These are phyloP conservation scores for Arthrobotrys sphaeroides DNA, from an alignment of 2,329 filamentous ascomycete species.

Conservation along the genomic window DNA sequence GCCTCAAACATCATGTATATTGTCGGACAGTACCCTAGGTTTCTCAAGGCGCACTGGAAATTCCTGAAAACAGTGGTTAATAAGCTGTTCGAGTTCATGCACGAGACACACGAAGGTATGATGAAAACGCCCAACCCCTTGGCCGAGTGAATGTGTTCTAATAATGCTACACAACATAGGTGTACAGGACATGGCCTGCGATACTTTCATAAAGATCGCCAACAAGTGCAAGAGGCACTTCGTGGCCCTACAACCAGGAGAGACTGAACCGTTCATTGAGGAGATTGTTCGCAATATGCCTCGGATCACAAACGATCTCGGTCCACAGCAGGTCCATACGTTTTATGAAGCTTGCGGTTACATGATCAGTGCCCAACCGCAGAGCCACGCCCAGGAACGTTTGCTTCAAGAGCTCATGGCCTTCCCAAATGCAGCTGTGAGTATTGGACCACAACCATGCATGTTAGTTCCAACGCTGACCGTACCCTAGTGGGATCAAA, in stretches of 20 bases:
- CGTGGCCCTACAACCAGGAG: constrained; percentile 91
- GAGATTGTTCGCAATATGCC: constrained; percentile 96
- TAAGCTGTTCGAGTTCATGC: constrained; percentile 99
- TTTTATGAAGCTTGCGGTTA: constrained; percentile 99
- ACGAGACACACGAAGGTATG: constrained; percentile 94
- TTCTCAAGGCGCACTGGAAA: constrained; percentile 99
- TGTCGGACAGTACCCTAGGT: constrained; percentile 96
- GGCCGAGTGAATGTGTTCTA: not conserved
- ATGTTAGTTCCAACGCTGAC: not conserved
- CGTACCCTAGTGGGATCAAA: constrained; percentile 78
- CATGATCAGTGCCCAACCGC: constrained; percentile 98
- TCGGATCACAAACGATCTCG: constrained; percentile 94
- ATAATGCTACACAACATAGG: constrained; percentile 64
- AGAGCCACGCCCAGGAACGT: constrained; percentile 91
- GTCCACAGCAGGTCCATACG: constrained; percentile 96
- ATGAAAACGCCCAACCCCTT: constrained; percentile 29
- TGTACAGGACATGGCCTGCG: constrained; percentile 99
- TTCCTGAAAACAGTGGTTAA: constrained; percentile 99
- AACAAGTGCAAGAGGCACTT: constrained; percentile 98
- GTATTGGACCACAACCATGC: constrained; percentile 52
- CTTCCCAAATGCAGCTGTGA: constrained; percentile 81
- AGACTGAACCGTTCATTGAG: constrained; percentile 95
- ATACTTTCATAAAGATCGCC: constrained; percentile 99
- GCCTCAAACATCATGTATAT: constrained; percentile 99
- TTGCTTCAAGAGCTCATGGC: constrained; percentile 92